phyloP scores from a whole-genome alignment of 208 protist genomes.

The Trypanosoma cruzi region DNA sequence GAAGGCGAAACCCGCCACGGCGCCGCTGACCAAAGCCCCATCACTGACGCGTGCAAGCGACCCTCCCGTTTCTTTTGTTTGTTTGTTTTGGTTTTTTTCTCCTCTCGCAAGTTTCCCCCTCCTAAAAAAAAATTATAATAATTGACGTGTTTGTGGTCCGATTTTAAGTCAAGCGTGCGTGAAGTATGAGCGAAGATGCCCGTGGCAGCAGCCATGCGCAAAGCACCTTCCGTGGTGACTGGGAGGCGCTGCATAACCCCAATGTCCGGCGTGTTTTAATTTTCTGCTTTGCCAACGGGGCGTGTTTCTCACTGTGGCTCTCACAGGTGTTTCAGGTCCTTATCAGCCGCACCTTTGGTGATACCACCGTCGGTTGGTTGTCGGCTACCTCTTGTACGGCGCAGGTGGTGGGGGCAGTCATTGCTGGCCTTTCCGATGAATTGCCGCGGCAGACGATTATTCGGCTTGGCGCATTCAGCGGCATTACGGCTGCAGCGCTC shows the following conservation, averaged over 20 bases:
- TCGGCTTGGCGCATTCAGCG: slow-evolving; percentile 30
- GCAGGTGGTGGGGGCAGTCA: slow-evolving; percentile 41
- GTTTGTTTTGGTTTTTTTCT: no score
- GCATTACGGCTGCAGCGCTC: slow-evolving; percentile 20
- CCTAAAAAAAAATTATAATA: no score
- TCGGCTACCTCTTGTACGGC: slow-evolving; percentile 36
- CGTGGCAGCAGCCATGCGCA: neutral
- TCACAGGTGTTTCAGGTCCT: slow-evolving; percentile 47
- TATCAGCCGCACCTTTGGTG: slow-evolving; percentile 32
- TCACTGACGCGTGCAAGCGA: no score
- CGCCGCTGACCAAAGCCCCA: no score
- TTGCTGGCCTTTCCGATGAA: slow-evolving; percentile 26
- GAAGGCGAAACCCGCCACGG: no score
- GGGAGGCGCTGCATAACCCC: slow-evolving; percentile 22
- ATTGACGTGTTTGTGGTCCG: no score
- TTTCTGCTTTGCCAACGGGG: slow-evolving; percentile 55
- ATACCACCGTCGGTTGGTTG: slow-evolving; percentile 35
- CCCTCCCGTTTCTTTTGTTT: no score
- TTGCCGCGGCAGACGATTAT: slow-evolving; percentile 28
- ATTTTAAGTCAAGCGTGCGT: no score
- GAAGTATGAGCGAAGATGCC: neutral
- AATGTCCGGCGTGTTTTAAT: slow-evolving; percentile 44
- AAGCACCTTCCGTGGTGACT: neutral
- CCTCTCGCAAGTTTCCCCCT: no score
- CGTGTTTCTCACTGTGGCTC: slow-evolving; percentile 50